Evolutionary conservation across 257 asterid species (phyloP).

Genomic region (Solanum verrucosum): DNA sequence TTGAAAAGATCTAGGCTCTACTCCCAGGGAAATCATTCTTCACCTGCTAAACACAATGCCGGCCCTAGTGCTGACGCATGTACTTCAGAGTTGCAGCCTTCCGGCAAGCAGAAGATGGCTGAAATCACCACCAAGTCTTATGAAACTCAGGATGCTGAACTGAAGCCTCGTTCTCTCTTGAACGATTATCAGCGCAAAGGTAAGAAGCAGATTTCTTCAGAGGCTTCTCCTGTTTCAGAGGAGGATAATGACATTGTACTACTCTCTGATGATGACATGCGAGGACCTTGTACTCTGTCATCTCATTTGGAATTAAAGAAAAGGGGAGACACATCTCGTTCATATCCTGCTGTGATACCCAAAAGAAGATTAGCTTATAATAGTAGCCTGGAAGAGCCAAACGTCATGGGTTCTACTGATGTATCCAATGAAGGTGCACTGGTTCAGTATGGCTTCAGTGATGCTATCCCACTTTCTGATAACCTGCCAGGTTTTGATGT

Average conservation of each 20-base stretch:
- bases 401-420: not conserved
- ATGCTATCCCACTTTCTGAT: not conserved
- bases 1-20: conserved; percentile 12
- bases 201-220: conserved; percentile 9
- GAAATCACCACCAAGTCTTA: not conserved
- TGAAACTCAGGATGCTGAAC: conserved; percentile 3
- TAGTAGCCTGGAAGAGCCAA: not conserved
- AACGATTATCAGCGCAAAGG: conserved; percentile 3
- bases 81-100: not conserved
- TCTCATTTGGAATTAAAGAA: not conserved
- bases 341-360: not conserved
- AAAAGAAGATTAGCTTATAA: not conserved
- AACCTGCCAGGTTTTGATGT: not conserved
- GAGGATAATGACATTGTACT: not conserved
- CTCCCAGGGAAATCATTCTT: conserved; percentile 7
- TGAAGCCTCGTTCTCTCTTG: not conserved
- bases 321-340: not conserved
- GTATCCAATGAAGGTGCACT: not conserved
- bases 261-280: conserved; percentile 6
- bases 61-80: not conserved
- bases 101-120: not conserved
- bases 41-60: not conserved
- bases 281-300: not conserved
- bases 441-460: not conserved
- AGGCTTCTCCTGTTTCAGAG: conserved; percentile 1